These are phyloP conservation scores for Suillus hirtellus DNA, from an alignment of 768 basidiomycete species.

Conservation along the genomic window DNA sequence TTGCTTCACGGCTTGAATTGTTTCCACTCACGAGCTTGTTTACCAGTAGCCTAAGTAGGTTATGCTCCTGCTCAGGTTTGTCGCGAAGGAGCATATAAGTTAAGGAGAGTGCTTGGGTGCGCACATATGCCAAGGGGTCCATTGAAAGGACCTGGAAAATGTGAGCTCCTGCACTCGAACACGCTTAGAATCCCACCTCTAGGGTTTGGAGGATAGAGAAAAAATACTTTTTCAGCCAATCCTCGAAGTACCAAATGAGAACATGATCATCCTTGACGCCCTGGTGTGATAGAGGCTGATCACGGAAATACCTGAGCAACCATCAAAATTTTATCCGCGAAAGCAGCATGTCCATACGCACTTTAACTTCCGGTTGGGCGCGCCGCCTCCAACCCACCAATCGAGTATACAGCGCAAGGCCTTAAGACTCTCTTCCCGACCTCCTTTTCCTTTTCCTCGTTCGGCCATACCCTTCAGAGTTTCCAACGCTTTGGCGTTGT, in stretches of 20 bases:
- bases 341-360: slow-evolving; percentile 36
- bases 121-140: slow-evolving; percentile 86
- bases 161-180: not conserved
- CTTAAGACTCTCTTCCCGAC: slow-evolving; percentile 90
- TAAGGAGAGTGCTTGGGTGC: slow-evolving; percentile 78
- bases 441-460: slow-evolving; percentile 77
- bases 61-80: slow-evolving; percentile 97
- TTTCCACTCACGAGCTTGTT: slow-evolving; percentile 79
- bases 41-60: slow-evolving; percentile 85
- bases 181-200: slow-evolving; percentile 55
- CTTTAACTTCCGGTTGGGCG: slow-evolving; percentile 84
- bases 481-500: slow-evolving; percentile 81
- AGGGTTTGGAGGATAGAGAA: slow-evolving; percentile 88
- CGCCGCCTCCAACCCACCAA: slow-evolving; percentile 98
- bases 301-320: slow-evolving; percentile 76
- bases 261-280: slow-evolving; percentile 70
- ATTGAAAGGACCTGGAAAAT: slow-evolving; percentile 65
- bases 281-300: slow-evolving; percentile 73
- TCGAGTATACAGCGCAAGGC: slow-evolving; percentile 90
- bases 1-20: not conserved
- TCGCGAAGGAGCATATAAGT: slow-evolving; percentile 79
- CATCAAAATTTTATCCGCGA: not conserved
- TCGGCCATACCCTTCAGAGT: slow-evolving; percentile 75
- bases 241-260: slow-evolving; percentile 89
- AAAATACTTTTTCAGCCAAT: slow-evolving; percentile 97